Evolutionary conservation across 257 asterid genomes (phyloP), one percentile per base, ranked within the genome.

Genomic region (Solanum corneliomulleri): DNA sequence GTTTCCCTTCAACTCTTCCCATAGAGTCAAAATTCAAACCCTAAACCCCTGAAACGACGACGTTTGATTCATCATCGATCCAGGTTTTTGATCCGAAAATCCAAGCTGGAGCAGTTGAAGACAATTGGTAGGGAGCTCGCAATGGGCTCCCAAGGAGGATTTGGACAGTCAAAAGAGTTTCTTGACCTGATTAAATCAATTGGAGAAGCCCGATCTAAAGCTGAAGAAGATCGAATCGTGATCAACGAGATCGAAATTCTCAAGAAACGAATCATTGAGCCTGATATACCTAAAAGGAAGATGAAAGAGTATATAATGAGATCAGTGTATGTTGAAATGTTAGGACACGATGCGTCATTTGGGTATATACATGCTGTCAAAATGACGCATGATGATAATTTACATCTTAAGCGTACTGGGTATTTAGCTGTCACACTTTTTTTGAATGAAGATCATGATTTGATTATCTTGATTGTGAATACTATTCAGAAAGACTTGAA

Each of bases 401-500:
- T 97, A 78, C 91, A 84, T 90, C 86, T 95, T 87, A 97, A 97
- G 47, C 89, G 98, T 82, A 94, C 98, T 74, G 99, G 99, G 5
- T 96, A 97, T 89, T 88, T 97, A 91, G 99, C 99, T 23, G 98
- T 97, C 37, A 95, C 99, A 64, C 85, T 95, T 91, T 96, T 96
- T 68, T 76, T 97, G 88, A 96, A 95, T 11, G 99, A 97, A 92
- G 99, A 97, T 89, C 98, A 96, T 87, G 98, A 97, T 90, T 91
- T 97, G 93, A 97, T 97, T 60, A 97, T 97, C 42, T 84, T 97
- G 94, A 97, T 96, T 58, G 99, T 97, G 39, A 97, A 97, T 89
- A 96, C 99, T 71, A 97, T 97, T 31, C 99, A 96, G 95, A 97
- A 97, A 95, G 99, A 97, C 92, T 91, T 97, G 94, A 97, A 91